Conservation (phyloP, 768 basidiomycete genomes). For the Astraeus odoratus region DNA sequence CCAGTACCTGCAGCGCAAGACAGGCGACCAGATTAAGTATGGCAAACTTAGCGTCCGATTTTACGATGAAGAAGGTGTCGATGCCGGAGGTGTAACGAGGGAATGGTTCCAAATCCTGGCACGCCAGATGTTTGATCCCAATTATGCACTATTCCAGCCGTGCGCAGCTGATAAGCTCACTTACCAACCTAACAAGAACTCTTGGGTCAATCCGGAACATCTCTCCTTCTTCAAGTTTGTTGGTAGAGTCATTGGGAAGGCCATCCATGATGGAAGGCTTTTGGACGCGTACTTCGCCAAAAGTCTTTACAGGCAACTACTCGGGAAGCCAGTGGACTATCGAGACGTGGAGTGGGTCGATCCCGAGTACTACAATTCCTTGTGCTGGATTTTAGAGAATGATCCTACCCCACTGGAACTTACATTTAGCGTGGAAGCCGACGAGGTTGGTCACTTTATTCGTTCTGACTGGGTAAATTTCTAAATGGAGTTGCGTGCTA, state of each 20-base stretch:
- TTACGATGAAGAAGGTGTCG: slow-evolving; percentile 96
- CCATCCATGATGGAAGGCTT: slow-evolving; percentile 92
- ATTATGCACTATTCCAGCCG: slow-evolving; percentile 97
- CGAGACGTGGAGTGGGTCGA: slow-evolving; percentile 97
- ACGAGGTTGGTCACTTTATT: slow-evolving; percentile 50
- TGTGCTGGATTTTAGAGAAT: slow-evolving; percentile 98
- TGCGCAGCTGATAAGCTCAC: slow-evolving; percentile 92
- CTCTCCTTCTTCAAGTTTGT: slow-evolving; percentile 98
- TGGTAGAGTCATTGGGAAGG: slow-evolving; percentile 95
- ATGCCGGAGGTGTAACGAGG: slow-evolving; percentile 95
- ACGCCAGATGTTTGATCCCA: slow-evolving; percentile 98
- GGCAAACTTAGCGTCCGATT: slow-evolving; percentile 96
- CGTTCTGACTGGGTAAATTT: not conserved
- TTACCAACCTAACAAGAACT: slow-evolving; percentile 94
- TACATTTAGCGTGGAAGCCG: slow-evolving; percentile 93
- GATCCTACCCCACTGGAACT: slow-evolving; percentile 82
- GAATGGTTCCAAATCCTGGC: slow-evolving; percentile 99
- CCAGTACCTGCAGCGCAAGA: slow-evolving; percentile 82
- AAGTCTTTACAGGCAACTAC: slow-evolving; percentile 90
- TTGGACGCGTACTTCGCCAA: slow-evolving; percentile 98
- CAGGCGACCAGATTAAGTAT: slow-evolving; percentile 94
- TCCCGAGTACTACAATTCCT: slow-evolving; percentile 95
- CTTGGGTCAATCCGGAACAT: slow-evolving; percentile 93
- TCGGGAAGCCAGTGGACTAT: slow-evolving; percentile 93
- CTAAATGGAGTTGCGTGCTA: not conserved